These are phyloP conservation scores for Xanthoparmelia taractica DNA, from an alignment of 495 filamentous ascomycete species.

Conservation along the genomic window DNA sequence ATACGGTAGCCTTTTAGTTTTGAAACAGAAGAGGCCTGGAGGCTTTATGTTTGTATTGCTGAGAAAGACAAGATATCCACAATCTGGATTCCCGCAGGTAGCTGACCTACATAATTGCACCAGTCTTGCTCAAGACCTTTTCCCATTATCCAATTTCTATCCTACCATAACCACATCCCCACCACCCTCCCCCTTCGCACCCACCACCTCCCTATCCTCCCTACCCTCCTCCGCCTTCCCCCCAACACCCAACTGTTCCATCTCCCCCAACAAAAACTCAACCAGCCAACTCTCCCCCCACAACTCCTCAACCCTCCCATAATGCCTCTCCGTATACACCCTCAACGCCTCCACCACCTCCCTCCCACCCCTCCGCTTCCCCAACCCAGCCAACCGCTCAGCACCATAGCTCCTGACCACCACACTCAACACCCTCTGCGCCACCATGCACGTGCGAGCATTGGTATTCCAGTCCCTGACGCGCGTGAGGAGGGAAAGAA, in stretches of 20 bases:
- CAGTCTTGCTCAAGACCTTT: not conserved
- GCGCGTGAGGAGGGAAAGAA: constrained; percentile 68
- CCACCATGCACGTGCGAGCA: constrained; percentile 71
- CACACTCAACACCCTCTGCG: constrained; percentile 76
- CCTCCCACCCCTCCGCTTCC: constrained; percentile 56
- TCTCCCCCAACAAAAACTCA: constrained; percentile 84
- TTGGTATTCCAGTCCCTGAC: constrained; percentile 96
- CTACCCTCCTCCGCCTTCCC: constrained; percentile 31
- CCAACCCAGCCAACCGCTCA: constrained; percentile 49
- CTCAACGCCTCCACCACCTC: constrained; percentile 76
- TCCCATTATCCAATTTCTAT: not conserved
- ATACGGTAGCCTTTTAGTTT: too few species aligned
- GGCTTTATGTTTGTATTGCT: not conserved
- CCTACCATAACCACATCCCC: constrained; percentile 24
- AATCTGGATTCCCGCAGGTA: not conserved
- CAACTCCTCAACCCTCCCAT: constrained; percentile 75
- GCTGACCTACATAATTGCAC: not conserved
- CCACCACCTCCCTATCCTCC: constrained; percentile 33
- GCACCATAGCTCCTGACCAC: constrained; percentile 72
- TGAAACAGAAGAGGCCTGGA: not conserved
- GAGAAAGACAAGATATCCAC: not conserved
- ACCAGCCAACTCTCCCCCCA: constrained; percentile 92
- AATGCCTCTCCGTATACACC: constrained; percentile 88
- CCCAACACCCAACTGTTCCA: constrained; percentile 63
- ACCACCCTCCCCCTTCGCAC: constrained; percentile 29